Conservation (phyloP, 2,329 filamentous ascomycete genomes). For the Cercospora sp. region DNA sequence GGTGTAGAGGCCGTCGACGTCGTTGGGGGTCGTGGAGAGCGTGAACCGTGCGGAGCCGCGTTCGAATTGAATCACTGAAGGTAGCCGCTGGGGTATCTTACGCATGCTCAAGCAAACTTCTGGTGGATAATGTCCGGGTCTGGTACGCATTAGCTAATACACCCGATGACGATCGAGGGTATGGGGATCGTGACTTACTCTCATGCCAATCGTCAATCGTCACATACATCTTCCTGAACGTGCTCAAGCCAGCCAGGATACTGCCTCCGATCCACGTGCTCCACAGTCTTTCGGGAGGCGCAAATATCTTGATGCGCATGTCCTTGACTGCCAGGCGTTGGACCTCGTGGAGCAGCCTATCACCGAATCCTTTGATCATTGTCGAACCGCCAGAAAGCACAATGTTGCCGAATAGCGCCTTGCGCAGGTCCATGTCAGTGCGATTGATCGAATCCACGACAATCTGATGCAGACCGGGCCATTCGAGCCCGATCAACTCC, state of each 20-base stretch:
- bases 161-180: conserved; percentile 14
- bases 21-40: conserved; percentile 10
- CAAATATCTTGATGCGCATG: conserved; percentile 99
- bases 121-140: conserved; percentile 97
- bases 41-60: conserved; percentile 8
- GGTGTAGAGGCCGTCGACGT: conserved; percentile 3
- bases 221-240: conserved; percentile 99
- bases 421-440: conserved; percentile 93
- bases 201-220: conserved; percentile 99
- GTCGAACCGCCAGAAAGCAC: conserved; percentile 95
- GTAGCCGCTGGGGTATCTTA: conserved; percentile 23
- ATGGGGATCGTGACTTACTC: conserved; percentile 47
- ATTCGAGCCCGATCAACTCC: conserved; percentile 94
- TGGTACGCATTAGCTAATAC: conserved; percentile 26
- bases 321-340: conserved; percentile 94
- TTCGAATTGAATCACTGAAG: conserved; percentile 7
- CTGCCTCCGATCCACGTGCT: conserved; percentile 99
- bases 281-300: conserved; percentile 95
- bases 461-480: conserved; percentile 95
- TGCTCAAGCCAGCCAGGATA: conserved; percentile 93
- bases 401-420: conserved; percentile 92
- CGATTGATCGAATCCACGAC: conserved; percentile 94
- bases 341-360: conserved; percentile 86
- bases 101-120: conserved; percentile 73
- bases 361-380: conserved; percentile 93